Conservation (phyloP, 805 yeast species). For the Barnettozyma californica region DNA sequence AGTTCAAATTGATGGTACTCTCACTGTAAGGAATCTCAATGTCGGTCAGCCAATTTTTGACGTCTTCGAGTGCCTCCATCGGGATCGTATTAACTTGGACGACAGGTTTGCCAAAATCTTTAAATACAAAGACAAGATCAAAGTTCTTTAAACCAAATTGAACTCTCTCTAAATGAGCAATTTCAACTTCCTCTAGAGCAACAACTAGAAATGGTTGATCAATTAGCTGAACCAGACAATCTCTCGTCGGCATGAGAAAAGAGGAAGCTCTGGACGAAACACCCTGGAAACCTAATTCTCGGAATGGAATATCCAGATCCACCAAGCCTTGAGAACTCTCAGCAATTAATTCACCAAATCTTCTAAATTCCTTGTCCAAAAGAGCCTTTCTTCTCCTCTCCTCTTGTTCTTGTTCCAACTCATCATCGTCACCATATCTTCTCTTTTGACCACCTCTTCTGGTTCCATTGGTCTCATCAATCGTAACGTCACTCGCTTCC, state of each 20-base stretch:
- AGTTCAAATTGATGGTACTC: constrained; percentile 92
- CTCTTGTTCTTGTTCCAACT: constrained; percentile 96
- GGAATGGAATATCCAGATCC: constrained; percentile 89
- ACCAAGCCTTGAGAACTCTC: constrained; percentile 80
- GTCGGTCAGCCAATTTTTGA: constrained; percentile 96
- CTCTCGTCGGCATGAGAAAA: constrained; percentile 93
- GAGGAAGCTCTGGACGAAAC: constrained; percentile 95
- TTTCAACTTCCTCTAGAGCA: constrained; percentile 85
- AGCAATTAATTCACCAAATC: constrained; percentile 84
- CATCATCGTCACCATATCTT: constrained; percentile 97
- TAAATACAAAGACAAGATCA: constrained; percentile 93
- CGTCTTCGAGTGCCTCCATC: constrained; percentile 83
- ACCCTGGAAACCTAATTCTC: constrained; percentile 96
- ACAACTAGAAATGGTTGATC: constrained; percentile 95
- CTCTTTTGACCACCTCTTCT: constrained; percentile 66
- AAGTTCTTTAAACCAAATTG: constrained; percentile 96
- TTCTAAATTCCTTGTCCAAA: constrained; percentile 85
- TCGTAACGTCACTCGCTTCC: constrained; percentile 93
- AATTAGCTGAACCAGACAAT: constrained; percentile 87
- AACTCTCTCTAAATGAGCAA: constrained; percentile 94
- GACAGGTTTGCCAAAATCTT: constrained; percentile 83
- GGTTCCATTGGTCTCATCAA: constrained; percentile 95
- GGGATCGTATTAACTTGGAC: constrained; percentile 94
- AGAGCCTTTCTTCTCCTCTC: constrained; percentile 89
- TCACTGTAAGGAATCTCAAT: constrained; percentile 94